A percentile compares a stretch with the other conserved stretches of the same genome.
Evolutionary conservation across 495 filamentous ascomycete species (phyloP).

Genomic region (Aspergillus hancockii): DNA sequence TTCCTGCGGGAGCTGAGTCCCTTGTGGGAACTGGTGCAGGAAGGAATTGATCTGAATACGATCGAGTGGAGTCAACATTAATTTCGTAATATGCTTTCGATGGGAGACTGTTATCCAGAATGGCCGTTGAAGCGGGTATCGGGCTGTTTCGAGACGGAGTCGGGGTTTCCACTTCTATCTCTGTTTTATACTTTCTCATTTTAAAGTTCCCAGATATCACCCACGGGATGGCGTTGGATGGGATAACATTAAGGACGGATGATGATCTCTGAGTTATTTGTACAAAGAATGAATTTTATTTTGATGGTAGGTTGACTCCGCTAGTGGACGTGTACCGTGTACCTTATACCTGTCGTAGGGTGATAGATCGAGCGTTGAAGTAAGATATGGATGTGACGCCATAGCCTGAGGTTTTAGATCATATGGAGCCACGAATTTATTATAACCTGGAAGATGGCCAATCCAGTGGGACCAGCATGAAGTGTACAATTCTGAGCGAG

Average conservation of each 20-base stretch:
- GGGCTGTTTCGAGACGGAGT: conserved; percentile 11
- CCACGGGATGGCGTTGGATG: conserved; percentile 35
- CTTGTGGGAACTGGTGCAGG: conserved; percentile 97
- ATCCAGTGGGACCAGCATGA: too few relatives aligned
- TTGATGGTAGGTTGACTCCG: neutral
- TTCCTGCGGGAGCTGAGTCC: conserved; percentile 96
- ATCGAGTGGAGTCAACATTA: conserved; percentile 98
- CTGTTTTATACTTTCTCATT: conserved; percentile 7
- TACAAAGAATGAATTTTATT: conserved; percentile 19
- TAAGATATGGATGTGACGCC: neutral
- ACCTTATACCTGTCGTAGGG: too few relatives aligned
- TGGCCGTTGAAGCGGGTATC: conserved; percentile 8
- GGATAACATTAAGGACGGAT: conserved; percentile 18
- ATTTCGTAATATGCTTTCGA: conserved; percentile 7
- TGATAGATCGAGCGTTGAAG: too few relatives aligned
- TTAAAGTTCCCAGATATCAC: conserved; percentile 17
- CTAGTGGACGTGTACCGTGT: too few relatives aligned
- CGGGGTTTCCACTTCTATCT: neutral
- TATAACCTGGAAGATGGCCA: too few relatives aligned
- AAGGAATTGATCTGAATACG: conserved; percentile 90
- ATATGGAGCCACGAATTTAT: too few relatives aligned
- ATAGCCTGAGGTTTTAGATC: neutral
- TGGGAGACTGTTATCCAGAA: conserved; percentile 8
- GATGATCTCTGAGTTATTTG: conserved; percentile 14
- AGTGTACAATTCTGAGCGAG: too few relatives aligned